Base-by-base conservation (phyloP, 192 early-diverging fungal species). In the Dissophora ornata region DNA sequence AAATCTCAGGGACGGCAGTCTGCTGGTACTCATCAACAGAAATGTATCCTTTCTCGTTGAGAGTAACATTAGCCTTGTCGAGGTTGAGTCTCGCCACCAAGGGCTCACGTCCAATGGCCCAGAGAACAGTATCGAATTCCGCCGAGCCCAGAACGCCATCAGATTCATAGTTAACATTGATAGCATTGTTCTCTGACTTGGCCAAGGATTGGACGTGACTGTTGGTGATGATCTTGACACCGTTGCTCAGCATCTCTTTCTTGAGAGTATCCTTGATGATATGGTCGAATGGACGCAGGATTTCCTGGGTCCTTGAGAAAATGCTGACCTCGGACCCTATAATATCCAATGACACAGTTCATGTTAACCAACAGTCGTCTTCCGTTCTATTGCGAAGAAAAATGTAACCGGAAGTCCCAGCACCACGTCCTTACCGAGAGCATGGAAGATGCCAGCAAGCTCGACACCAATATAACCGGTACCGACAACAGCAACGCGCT, bases 381-480 rank as follows among this genome's bases (percentile, higher is more conserved):
- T n/a, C n/a, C n/a, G n/a, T n/a, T n/a, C 15, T 24, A 10, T 24
- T 71, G 6, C 30, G 15, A 52, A 11, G 7, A 28, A 52, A 32
- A 30, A 52, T 11, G 29, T 32, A 52, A 30, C 9, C 12, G 16
- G 44, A 45, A 4, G 6, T 38, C 13, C 36, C 18, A 16, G 9
- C 28, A 30, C 8, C 13, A 4, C 4, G 3, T 52, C 16, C 54
- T 45, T 73, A 49, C 98, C 98, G n/a, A 98, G 85, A 34, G 90
- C 82, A 57, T 92, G 80, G 82, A 98, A 96, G 61, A 99, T 93
- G 33, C 96, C 95, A 9, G 95, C 96, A 11, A 99, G 82, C 75
- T 99, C 98, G 50, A 99, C 82, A 61, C 94, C 98, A 81, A 99
- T 99, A 79, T 99, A 99, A 3, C 97, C 95, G 10, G 94, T 92